A percentile compares a stretch with the other conserved stretches of the same genome.
These are phyloP conservation scores for Gamsiella multidivaricata DNA, from an alignment of 192 early-diverging fungal genomes.

Conservation along the genomic window DNA sequence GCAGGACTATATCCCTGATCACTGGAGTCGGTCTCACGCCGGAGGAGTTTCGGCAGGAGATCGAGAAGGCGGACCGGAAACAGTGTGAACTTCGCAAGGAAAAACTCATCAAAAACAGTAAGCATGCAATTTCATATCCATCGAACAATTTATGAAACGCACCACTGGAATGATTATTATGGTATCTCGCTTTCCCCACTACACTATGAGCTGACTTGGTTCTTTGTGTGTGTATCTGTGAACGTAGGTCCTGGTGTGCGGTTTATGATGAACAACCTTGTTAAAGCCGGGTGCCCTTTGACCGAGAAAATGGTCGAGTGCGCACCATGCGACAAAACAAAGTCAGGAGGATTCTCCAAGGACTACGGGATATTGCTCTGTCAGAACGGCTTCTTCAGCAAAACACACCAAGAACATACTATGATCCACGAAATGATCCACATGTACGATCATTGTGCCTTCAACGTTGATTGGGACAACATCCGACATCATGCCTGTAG, in stretches of 20 bases:
- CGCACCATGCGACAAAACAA: slow-evolving; percentile 81
- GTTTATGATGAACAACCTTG: slow-evolving; percentile 88
- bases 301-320: slow-evolving; percentile 76
- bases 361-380: slow-evolving; percentile 87
- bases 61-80: slow-evolving; percentile 64
- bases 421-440: slow-evolving; percentile 95
- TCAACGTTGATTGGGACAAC: slow-evolving; percentile 79
- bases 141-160: no score
- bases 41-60: slow-evolving; percentile 60
- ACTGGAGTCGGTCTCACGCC: slow-evolving; percentile 71
- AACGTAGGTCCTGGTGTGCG: slow-evolving; percentile 78
- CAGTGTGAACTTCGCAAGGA: slow-evolving; percentile 84
- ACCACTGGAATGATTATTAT: no score
- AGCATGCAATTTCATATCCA: slow-evolving; percentile 16
- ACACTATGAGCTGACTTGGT: no score
- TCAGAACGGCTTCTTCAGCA: slow-evolving; percentile 82
- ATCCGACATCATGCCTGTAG: slow-evolving; percentile 84
- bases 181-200: no score
- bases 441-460: slow-evolving; percentile 81
- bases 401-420: slow-evolving; percentile 89
- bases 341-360: slow-evolving; percentile 89
- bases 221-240: background rate
- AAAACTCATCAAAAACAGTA: slow-evolving; percentile 76
- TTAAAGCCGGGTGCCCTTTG: slow-evolving; percentile 73
- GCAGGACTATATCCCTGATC: slow-evolving; percentile 64